Percentiles rank a stretch among this genome's conserved stretches.
Evolutionary conservation across 2,329 filamentous ascomycete species (phyloP).

Genomic region (Cercospora beticola): DNA sequence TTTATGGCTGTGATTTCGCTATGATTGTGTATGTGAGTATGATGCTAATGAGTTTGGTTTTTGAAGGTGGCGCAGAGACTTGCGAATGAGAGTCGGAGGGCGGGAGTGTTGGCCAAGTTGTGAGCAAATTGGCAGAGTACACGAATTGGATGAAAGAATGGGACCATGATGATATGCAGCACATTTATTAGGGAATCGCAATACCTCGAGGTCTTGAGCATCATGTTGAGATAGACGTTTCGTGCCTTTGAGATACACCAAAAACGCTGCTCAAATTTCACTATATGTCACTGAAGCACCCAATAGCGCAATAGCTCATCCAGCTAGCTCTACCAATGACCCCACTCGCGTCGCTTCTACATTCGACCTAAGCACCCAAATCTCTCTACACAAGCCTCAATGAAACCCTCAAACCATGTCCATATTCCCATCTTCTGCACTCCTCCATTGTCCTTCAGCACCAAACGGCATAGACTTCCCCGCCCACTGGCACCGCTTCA

Average conservation of each 20-base stretch:
- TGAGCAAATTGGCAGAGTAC: neutral
- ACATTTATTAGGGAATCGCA: too few species aligned
- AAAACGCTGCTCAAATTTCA: too few species aligned
- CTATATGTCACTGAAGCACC: too few species aligned
- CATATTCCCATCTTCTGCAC: neutral
- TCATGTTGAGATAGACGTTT: too few species aligned
- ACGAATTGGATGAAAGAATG: neutral
- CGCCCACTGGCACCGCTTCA: neutral
- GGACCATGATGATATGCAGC: neutral
- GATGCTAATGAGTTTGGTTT: neutral
- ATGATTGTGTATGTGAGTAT: neutral
- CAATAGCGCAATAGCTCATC: too few species aligned
- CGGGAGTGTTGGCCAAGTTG: slow-evolving; percentile 1
- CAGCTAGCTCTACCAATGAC: neutral
- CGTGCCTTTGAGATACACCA: too few species aligned
- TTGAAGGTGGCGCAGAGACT: neutral
- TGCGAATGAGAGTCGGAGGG: neutral
- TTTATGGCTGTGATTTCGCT: neutral
- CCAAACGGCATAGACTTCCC: neutral
- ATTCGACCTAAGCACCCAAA: neutral
- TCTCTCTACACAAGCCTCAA: neutral
- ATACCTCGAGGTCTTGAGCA: too few species aligned
- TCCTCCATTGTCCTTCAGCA: neutral
- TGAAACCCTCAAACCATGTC: neutral
- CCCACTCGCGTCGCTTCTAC: neutral